Evolutionary conservation across 176 grass and related monocot species (phyloP).

Genomic region (Ananas comosus): DNA sequence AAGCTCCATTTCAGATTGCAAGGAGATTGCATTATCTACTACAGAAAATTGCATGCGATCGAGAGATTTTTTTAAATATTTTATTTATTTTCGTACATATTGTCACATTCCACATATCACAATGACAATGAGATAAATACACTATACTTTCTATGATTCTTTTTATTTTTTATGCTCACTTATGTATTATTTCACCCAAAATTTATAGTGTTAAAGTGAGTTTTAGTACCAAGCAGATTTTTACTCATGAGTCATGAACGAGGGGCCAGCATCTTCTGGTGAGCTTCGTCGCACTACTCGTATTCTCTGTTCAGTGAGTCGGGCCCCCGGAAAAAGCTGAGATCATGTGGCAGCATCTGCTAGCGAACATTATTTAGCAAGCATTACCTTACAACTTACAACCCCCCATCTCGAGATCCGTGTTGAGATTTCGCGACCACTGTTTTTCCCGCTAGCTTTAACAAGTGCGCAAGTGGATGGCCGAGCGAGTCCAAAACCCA

Average conservation of each 20-base stretch:
- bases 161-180: too few relatives aligned
- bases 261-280: neutral
- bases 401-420: neutral
- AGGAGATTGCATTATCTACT: too few relatives aligned
- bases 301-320: neutral
- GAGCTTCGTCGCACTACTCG: neutral
- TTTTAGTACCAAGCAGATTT: too few relatives aligned
- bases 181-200: too few relatives aligned
- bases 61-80: too few relatives aligned
- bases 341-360: neutral
- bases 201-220: too few relatives aligned
- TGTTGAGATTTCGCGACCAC: neutral
- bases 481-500: neutral
- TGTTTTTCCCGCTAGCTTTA: neutral
- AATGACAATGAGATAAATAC: too few relatives aligned
- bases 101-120: too few relatives aligned
- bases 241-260: neutral
- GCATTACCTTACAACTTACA: neutral
- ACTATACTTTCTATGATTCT: too few relatives aligned
- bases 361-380: neutral
- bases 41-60: too few relatives aligned
- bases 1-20: too few relatives aligned
- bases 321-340: neutral
- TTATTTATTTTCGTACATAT: too few relatives aligned
- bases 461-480: neutral